Conservation (phyloP, 768 basidiomycete species). For the Phaeotremella skinneri region DNA sequence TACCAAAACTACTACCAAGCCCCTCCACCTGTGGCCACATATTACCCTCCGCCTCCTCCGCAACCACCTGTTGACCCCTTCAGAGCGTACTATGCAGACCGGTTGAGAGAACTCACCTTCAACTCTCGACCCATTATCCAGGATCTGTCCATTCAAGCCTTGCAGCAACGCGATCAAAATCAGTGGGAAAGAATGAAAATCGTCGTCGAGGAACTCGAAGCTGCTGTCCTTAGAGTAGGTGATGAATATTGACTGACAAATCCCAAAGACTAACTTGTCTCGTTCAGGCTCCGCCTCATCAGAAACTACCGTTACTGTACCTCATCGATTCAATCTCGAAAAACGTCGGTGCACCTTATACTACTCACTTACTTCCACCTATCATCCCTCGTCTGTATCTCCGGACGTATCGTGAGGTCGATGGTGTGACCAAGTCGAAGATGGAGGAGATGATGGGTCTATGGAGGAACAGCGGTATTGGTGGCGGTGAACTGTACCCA, state of each 20-base stretch:
- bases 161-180: constrained; percentile 37
- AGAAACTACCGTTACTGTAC: constrained; percentile 92
- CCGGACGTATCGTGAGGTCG: constrained; percentile 81
- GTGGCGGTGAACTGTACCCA: constrained; percentile 80
- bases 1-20: constrained; percentile 14
- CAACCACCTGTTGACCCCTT: constrained; percentile 37
- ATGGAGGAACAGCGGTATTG: constrained; percentile 84
- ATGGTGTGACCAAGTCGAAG: constrained; percentile 77
- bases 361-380: constrained; percentile 69
- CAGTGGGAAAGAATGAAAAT: constrained; percentile 44
- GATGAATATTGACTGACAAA: neutral
- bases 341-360: constrained; percentile 91
- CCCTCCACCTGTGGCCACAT: constrained; percentile 3
- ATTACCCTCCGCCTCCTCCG: constrained; percentile 5
- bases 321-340: constrained; percentile 95
- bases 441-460: constrained; percentile 98
- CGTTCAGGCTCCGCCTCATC: constrained; percentile 73
- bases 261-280: constrained; percentile 1
- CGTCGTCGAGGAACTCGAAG: constrained; percentile 45
- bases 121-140: constrained; percentile 96
- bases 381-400: constrained; percentile 82
- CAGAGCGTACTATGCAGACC: constrained; percentile 40
- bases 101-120: constrained; percentile 63
- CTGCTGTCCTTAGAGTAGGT: constrained; percentile 40
- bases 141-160: constrained; percentile 80